A percentile compares a stretch with the other conserved stretches of the same genome.
phyloP scores from a whole-genome alignment of 768 basidiomycete species.

The Tulasnella sp. region DNA sequence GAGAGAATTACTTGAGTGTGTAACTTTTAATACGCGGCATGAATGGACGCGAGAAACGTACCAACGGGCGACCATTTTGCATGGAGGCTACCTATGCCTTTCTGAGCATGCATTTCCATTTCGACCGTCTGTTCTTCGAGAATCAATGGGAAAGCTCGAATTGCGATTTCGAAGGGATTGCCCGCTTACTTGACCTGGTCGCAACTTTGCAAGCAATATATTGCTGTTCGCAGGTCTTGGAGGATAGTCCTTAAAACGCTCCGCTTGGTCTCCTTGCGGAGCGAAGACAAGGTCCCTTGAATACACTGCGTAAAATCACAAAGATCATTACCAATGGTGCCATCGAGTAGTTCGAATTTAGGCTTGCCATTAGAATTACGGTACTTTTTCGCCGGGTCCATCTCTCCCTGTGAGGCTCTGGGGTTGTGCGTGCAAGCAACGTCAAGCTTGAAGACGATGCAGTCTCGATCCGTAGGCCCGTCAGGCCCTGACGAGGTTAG shows the following conservation, averaged over 20 bases:
- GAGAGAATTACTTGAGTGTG: background rate
- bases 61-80: constrained; percentile 96
- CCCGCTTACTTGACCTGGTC: constrained; percentile 65
- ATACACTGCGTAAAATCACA: constrained; percentile 19
- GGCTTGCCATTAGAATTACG: constrained; percentile 47
- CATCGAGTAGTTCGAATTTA: constrained; percentile 19
- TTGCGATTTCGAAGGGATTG: background rate
- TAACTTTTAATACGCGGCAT: constrained; percentile 21
- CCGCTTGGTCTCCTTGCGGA: constrained; percentile 71
- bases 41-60: constrained; percentile 28
- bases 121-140: constrained; percentile 40
- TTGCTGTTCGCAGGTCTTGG: constrained; percentile 66
- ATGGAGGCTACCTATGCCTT: constrained; percentile 88
- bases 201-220: constrained; percentile 82
- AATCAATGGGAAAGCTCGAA: background rate
- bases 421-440: constrained; percentile 54
- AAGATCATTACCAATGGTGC: background rate
- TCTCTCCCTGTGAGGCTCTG: constrained; percentile 42
- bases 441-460: constrained; percentile 74
- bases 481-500: constrained; percentile 29
- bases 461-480: constrained; percentile 77
- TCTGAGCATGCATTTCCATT: constrained; percentile 81
- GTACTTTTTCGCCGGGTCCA: constrained; percentile 56
- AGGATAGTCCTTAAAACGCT: constrained; percentile 41
- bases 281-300: constrained; percentile 49